Percentiles rank a stretch among this genome's conserved stretches.
phyloP scores from a whole-genome alignment of 345 rosid species.

The Jatropha curcas region DNA sequence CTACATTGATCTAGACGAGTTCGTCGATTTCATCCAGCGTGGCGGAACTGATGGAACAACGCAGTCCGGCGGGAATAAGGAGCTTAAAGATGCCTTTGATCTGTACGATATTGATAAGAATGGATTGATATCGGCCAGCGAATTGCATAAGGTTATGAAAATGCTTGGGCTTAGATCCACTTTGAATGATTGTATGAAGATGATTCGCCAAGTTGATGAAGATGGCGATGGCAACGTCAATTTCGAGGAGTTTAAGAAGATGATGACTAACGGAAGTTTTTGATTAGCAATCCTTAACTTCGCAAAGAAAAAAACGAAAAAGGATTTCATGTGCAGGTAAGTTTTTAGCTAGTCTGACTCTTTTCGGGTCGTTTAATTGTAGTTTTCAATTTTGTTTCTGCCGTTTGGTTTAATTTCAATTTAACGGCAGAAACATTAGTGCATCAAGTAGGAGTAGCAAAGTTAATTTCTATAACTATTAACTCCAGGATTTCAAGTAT shows the following conservation, averaged over 20 bases:
- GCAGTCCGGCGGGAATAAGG: constrained; percentile 32
- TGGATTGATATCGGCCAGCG: constrained; percentile 73
- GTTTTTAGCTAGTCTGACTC: no score
- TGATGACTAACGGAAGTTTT: constrained; percentile 57
- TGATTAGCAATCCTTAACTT: not conserved
- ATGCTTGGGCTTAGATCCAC: constrained; percentile 74
- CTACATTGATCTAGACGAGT: constrained; percentile 74
- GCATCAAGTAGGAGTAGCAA: not conserved
- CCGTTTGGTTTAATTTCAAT: not conserved
- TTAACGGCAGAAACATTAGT: not conserved
- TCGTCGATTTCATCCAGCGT: constrained; percentile 45
- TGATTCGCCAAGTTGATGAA: constrained; percentile 81
- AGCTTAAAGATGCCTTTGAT: constrained; percentile 82
- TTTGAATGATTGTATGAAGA: constrained; percentile 63
- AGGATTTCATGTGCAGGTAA: not conserved
- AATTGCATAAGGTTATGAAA: constrained; percentile 77
- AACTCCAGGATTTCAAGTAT: not conserved
- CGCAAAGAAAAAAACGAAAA: no score
- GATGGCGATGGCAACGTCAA: constrained; percentile 95
- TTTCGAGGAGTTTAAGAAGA: constrained; percentile 88
- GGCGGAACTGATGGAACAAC: constrained; percentile 16
- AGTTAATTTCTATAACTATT: not conserved
- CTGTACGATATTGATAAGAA: constrained; percentile 78
- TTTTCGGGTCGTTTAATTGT: not conserved
- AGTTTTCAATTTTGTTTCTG: not conserved